A percentile compares a stretch with the other conserved stretches of the same genome.
These are phyloP conservation scores for Candida caryicola DNA, from an alignment of 805 yeast species.

Conservation along the genomic window DNA sequence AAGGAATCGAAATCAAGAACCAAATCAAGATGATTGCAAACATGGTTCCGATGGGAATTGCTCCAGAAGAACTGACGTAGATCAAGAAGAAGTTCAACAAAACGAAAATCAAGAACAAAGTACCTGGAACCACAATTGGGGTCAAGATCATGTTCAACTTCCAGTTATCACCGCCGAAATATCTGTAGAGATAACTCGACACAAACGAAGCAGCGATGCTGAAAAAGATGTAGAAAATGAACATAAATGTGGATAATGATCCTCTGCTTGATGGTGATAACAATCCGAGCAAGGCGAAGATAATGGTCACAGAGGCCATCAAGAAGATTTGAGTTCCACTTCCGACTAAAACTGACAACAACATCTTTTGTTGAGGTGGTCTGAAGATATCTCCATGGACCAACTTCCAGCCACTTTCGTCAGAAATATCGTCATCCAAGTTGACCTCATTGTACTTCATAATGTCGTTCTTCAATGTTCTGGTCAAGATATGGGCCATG, in stretches of 20 bases:
- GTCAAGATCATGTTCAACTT: conserved; percentile 79
- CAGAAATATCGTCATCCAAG: conserved; percentile 81
- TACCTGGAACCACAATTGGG: conserved; percentile 83
- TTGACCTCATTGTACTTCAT: conserved; percentile 85
- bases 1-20: conserved; percentile 82
- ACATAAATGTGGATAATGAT: conserved; percentile 84
- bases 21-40: conserved; percentile 76
- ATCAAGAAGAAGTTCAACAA: conserved; percentile 80
- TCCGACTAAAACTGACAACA: conserved; percentile 79
- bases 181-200: conserved; percentile 82
- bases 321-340: conserved; percentile 81
- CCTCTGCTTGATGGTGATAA: conserved; percentile 95
- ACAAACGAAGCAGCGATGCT: conserved; percentile 83
- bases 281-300: conserved; percentile 84
- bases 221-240: conserved; percentile 74
- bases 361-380: conserved; percentile 66
- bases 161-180: conserved; percentile 91
- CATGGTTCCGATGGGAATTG: conserved; percentile 90
- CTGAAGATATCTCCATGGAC: conserved; percentile 95
- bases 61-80: conserved; percentile 81
- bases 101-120: conserved; percentile 59
- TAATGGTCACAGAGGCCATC: conserved; percentile 70
- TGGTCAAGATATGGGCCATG: conserved; percentile 72
- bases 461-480: conserved; percentile 82
- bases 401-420: conserved; percentile 96